Percentiles rank a stretch among this genome's conserved stretches.
These are phyloP conservation scores for Dunaliella sp. DNA, from an alignment of 139 green algal genomes.

Conservation along the genomic window DNA sequence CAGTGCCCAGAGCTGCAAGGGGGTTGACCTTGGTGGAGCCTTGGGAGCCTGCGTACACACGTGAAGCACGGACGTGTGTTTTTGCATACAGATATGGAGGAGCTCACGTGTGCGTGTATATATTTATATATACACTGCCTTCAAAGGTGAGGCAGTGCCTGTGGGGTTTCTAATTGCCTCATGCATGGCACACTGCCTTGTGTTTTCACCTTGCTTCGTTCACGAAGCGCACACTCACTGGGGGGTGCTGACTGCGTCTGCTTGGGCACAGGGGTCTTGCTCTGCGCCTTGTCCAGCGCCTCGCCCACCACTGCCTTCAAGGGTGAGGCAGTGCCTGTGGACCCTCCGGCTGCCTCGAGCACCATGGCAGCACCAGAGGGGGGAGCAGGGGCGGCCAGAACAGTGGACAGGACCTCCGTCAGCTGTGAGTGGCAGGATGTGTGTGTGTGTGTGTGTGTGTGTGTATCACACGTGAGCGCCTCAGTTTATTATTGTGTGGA, in stretches of 20 bases:
- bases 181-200: no score
- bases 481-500: no score
- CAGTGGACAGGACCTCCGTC: neutral
- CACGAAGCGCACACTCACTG: neutral
- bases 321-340: neutral
- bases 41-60: neutral
- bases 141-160: no score
- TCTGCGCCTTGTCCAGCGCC: neutral
- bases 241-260: neutral
- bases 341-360: neutral
- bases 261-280: constrained; percentile 2
- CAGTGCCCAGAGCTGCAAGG: constrained; percentile 1
- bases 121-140: no score
- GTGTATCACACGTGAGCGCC: no score
- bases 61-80: neutral
- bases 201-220: no score
- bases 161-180: no score
- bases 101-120: neutral
- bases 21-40: neutral
- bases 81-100: neutral
- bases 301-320: neutral
- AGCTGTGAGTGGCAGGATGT: neutral
- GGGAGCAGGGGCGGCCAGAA: neutral
- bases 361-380: neutral
- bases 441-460: constrained; percentile 4